These are phyloP conservation scores for Hamigera avellanea DNA, from an alignment of 495 filamentous ascomycete genomes.

Conservation along the genomic window DNA sequence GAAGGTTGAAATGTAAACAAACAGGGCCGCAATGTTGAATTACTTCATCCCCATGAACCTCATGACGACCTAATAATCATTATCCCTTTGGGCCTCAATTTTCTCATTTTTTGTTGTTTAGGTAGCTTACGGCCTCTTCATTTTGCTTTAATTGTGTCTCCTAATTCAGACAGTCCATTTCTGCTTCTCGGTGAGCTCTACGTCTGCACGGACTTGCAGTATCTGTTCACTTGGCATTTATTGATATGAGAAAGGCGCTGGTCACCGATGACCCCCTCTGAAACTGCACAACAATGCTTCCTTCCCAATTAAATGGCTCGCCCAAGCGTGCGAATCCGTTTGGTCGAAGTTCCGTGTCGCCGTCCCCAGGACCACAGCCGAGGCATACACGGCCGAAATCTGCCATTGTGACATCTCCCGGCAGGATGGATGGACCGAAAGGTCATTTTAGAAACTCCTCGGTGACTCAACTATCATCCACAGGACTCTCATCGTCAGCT, in stretches of 20 bases:
- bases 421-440: constrained; percentile 22
- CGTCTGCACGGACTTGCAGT: too few species aligned
- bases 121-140: background rate
- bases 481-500: constrained; percentile 12
- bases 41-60: background rate
- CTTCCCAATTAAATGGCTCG: constrained; percentile 34
- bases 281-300: constrained; percentile 20
- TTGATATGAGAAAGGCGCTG: background rate
- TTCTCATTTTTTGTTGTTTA: too few species aligned
- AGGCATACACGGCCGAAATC: constrained; percentile 56
- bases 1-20: constrained; percentile 30
- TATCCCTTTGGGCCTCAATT: too few species aligned
- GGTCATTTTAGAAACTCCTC: constrained; percentile 44
- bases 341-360: constrained; percentile 46
- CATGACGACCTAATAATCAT: background rate
- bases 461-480: constrained; percentile 35
- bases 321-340: constrained; percentile 71
- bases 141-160: too few species aligned
- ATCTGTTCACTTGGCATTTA: background rate
- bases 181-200: background rate
- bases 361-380: constrained; percentile 42
- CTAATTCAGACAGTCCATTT: too few species aligned
- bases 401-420: constrained; percentile 49
- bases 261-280: background rate
- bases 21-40: constrained; percentile 11